Conservation (phyloP, 331 rosid genomes). For the Pyracantha coccinea region DNA sequence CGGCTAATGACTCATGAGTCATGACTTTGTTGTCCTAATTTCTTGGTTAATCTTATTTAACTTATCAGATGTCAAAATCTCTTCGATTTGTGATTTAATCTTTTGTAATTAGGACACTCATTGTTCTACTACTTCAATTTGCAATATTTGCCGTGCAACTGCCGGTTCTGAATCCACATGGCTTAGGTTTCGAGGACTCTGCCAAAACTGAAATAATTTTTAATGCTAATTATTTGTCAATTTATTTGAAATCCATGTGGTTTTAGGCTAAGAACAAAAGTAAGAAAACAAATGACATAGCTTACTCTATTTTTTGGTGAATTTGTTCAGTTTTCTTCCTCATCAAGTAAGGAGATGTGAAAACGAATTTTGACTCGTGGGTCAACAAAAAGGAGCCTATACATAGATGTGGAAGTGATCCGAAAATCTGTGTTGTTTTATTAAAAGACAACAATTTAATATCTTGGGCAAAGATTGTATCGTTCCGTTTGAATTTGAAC, state of each 20-base stretch:
- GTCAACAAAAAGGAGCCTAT: too few relatives aligned
- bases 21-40: background rate
- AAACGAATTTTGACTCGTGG: background rate
- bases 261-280: background rate
- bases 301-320: background rate
- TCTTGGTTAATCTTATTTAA: background rate
- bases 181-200: too few relatives aligned
- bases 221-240: background rate
- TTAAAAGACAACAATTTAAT: too few relatives aligned
- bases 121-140: too few relatives aligned
- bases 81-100: background rate
- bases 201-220: too few relatives aligned
- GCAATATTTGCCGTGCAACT: too few relatives aligned
- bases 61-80: background rate
- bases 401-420: too few relatives aligned
- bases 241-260: background rate
- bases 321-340: background rate
- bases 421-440: too few relatives aligned
- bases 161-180: too few relatives aligned
- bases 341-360: background rate
- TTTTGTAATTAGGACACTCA: too few relatives aligned
- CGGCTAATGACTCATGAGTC: background rate
- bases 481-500: too few relatives aligned
- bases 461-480: too few relatives aligned
- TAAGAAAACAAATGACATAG: background rate